Evolutionary conservation across 164 flowering plant species (phyloP), one percentile per base, ranked within the genome.

Genomic region (Annona squamosa): DNA sequence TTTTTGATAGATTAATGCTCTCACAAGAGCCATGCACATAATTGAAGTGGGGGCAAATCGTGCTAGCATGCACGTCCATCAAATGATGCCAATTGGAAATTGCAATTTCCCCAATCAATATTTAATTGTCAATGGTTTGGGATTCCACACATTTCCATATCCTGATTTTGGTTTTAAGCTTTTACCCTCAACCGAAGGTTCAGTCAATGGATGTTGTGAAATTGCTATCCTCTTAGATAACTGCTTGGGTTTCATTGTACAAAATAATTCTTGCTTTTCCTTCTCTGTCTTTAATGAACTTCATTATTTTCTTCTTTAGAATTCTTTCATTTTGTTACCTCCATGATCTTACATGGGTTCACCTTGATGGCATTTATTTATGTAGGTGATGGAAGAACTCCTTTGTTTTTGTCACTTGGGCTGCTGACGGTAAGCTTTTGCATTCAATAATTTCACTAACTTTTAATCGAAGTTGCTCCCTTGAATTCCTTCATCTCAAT

Each of bases 321-420:
- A 4, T 46, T 72, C 46, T 5, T 59, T 43, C 46, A 12, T 17
- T 62, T 9, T 43, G 16, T 72, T 18, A 4, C 69, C 26, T 1
- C n/a, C 48, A 3, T 62, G 67, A n/a, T 16, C 44, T 44, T 13
- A 5, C 3, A 46, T 64, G 42, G 26, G 37, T 64, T 70, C 57
- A 47, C 5, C 41, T 43, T 72, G 17, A 52, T 59, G 42, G 37
- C 72, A 26, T 47, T 48, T 56, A 37, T 72, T 79, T 76, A 44
- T 78, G 57, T 80, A 95, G 99, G 99, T 78, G 94, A 91, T 88
- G 99, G 98, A 70, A 87, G 74, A 72, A 85, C 87, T 48, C 99
- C 99, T 68, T 46, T 91, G 37, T 77, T 79, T 81, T 74, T 95
- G 65, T 91, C 98, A 64, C 98, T 95, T 78, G 98, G 99, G 71